Base-by-base conservation (phyloP, 2,329 filamentous ascomycete genomes). In the Sodiomyces alkalinus region DNA sequence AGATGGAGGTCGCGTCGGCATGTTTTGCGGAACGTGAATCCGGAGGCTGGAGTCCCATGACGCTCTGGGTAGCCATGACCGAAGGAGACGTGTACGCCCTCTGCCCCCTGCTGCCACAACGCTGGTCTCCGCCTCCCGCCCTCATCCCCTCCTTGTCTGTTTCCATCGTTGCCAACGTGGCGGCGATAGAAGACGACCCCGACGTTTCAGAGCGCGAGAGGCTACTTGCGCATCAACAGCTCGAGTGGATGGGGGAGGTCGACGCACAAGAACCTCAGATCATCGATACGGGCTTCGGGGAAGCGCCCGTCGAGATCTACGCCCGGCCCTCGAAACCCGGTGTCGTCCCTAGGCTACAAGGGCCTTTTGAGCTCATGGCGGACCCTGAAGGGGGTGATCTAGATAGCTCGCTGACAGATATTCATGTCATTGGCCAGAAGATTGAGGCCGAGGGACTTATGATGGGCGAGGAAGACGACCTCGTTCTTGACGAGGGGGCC, bases 1-100 rank as follows among this genome's bases (percentile, higher is more conserved):
- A 96, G 47, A 92, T 98, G 77, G 81, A 94, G 45, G 83, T 92
- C 14, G 83, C 85, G 4, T 77, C 86, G 2, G 85, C 86, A 28
- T 81, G 75, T 47, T 98, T 98, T 55, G 61, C 66, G 19, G 59
- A 58, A 9, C 62, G 64, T 37, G 62, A 61, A 19, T 68, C 69
- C 6, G 87, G 85, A 10, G 85, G 85, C 30, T 98, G 90, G 90
- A 80, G 85, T 6, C 74, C 86, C 7, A 94, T 94, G 80, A 96
- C 90, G 1, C 62, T 98, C 8, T 98, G 87, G 82, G 60, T 96
- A 28, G 85, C 86, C n/a, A 98, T 94, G 80, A 73, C 74, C 20
- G 80, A 83, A 34, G 90, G 90, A 4, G 86, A 94, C 45, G 68
- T 96, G 5, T 98, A 98, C 46, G 86, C 87, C 2, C 60, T 98